Base-by-base conservation (phyloP, 495 filamentous ascomycete species). In the Parachaetomium inaequale region DNA sequence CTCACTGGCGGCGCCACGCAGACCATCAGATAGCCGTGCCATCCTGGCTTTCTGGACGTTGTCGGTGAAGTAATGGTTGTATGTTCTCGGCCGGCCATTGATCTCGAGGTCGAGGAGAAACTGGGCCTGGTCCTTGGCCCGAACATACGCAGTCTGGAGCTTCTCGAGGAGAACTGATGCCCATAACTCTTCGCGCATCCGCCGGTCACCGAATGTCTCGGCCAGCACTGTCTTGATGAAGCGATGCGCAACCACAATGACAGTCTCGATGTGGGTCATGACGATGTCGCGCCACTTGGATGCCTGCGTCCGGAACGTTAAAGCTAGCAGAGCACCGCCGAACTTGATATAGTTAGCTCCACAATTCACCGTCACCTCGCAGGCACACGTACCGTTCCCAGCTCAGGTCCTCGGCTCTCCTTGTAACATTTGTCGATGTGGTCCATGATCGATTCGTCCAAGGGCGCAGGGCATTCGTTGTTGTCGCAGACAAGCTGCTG, bases 11-110 rank as follows among this genome's bases (percentile, higher is more conserved):
- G 28, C 29, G 15, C 14, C n/a, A 0, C n/a, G 34, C 25, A 14
- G 28, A 36, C 29, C 62, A 60, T 57, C 40, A 51, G 10, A 75
- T 61, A 29, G 65, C 59, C 32, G 76, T 38, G n/a, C 68, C 67
- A n/a, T 55, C n/a, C 29, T 69, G 29, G 63, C 36, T 60, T 77
- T 77, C 55, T 83, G 69, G 0, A 87, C 66, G 36, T 75, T 78
- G 3, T 78, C 74, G 52, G 74, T 81, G 62, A 88, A 81, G 55
- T 80, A 81, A 55, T 83, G 80, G 59, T 85, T 82, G 11, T 76
- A 62, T 0, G 85, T 88, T 38, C 76, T 65, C 2, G 78, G 79
- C 0, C 61, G 72, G 0, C 76, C 76, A 4, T 72, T 62, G 1
- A 77, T 70, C 63, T 88, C 84, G 23, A 83, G 74, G 1, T 69